Evolutionary conservation across 2,329 filamentous ascomycete species (phyloP), one percentile per base, ranked within the genome.

Genomic region (Ceratocystis cubensis): DNA sequence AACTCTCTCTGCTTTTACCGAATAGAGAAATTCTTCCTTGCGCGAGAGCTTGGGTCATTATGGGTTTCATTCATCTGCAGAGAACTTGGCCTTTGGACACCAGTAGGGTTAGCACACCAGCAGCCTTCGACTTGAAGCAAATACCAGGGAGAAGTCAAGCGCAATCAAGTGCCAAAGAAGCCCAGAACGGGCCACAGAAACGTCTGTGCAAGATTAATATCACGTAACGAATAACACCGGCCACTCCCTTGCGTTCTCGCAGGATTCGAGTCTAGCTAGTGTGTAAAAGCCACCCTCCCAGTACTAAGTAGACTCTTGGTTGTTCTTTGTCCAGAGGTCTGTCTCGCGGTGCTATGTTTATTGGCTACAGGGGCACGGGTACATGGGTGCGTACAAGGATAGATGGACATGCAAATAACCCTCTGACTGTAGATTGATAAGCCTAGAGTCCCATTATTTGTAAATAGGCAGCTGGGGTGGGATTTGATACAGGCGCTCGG

Each of bases 221-320:
- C 28, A 59, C 56, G 28, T 59, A 59, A 59, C 28, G 28, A 20
- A 33, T 59, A 59, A 59, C 56, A 59, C 56, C 28, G 56, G 30
- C 1, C 25, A 59, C 15, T 53, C 48, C 48, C 48, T 53, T 53
- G 10, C 48, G 37, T 41, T 53, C 48, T 28, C 4, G 48, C 5
- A 53, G 48, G 48, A 53, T 53, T 28, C 48, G 2, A 15, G n/a
- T 15, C 20, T 28, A 28, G 48, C 10, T 41, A 41, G 37, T 41
- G 37, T 53, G 48, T 4, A 7, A 53, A 22, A 22, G 20, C 48
- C 17, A 53, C 20, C 48, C 20, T 22, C 17, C 8, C 20, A 20
- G 20, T 20, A 53, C 22, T 0, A 22, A 22, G 22, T 53, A 28
- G 22, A 53, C 22, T 53, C 22, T 53, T 10, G 22, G 22, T 22